These are phyloP conservation scores for Zea luxurians DNA, from an alignment of 176 grass and related monocot genomes.

Conservation along the genomic window DNA sequence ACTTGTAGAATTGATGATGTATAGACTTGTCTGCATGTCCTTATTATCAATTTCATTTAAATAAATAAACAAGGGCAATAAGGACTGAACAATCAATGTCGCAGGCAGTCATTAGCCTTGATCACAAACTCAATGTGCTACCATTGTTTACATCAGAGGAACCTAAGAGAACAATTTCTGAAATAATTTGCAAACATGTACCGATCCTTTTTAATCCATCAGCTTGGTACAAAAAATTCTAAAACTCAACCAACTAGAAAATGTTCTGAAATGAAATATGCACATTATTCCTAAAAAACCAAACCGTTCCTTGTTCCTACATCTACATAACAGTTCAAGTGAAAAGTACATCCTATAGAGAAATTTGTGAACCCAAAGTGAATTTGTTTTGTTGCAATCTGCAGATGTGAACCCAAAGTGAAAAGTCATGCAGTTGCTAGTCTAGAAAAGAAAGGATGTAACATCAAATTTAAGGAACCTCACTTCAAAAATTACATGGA, in stretches of 20 bases:
- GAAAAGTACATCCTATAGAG: not conserved
- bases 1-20: too few species aligned
- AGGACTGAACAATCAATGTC: too few species aligned
- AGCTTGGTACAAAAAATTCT: not conserved
- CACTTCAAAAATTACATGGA: slow-evolving; percentile 1
- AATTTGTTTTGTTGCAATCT: not conserved
- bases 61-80: too few species aligned
- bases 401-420: not conserved
- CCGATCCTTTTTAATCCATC: not conserved
- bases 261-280: not conserved
- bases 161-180: too few species aligned
- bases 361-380: not conserved
- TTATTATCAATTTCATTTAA: too few species aligned
- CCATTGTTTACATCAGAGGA: too few species aligned
- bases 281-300: not conserved
- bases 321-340: not conserved
- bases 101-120: too few species aligned
- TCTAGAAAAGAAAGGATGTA: not conserved
- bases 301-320: not conserved
- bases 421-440: not conserved
- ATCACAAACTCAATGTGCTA: too few species aligned
- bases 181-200: not conserved
- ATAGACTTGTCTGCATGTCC: too few species aligned
- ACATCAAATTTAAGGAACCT: not conserved
- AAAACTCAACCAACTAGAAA: not conserved